These are phyloP conservation scores for Colletotrichum sp. DNA, from an alignment of 2,329 filamentous ascomycete species.

Conservation along the genomic window DNA sequence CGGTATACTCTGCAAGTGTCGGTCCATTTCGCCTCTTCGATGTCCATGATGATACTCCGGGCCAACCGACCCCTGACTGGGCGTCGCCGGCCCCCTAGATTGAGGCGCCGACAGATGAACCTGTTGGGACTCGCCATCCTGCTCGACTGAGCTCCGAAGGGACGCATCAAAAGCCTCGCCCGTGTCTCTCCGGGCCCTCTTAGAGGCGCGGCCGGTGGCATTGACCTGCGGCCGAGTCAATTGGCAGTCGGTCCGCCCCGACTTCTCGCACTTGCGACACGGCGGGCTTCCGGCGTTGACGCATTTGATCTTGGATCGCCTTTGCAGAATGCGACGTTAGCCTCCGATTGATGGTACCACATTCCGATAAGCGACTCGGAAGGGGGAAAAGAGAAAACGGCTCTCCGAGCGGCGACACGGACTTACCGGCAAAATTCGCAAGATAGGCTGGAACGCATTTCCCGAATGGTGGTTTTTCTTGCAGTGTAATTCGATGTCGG, in stretches of 20 bases:
- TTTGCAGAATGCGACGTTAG: constrained; percentile 19
- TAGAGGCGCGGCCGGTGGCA: constrained; percentile 1
- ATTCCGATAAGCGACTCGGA: neutral
- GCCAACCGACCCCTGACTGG: neutral
- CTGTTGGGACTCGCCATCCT: neutral
- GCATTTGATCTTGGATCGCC: constrained; percentile 40
- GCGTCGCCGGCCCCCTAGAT: constrained; percentile 10
- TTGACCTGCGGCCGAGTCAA: constrained; percentile 27
- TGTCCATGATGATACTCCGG: neutral
- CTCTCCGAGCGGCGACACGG: neutral
- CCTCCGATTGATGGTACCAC: neutral
- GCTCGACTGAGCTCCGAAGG: neutral
- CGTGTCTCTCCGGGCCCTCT: neutral
- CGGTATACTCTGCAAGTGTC: constrained; percentile 29
- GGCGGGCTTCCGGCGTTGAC: constrained; percentile 34
- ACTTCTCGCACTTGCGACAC: constrained; percentile 33
- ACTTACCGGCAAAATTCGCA: constrained; percentile 38
- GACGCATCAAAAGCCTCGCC: constrained; percentile 20
- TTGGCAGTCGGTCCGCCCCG: constrained; percentile 28
- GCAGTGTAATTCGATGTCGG: neutral
- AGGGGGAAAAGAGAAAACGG: neutral
- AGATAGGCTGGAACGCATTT: constrained; percentile 39
- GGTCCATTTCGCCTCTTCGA: neutral
- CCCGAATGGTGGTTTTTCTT: neutral
- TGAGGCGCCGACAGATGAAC: constrained; percentile 1